phyloP scores from a whole-genome alignment of 2,329 filamentous ascomycete species.

The Purpureocillium lavendulum region DNA sequence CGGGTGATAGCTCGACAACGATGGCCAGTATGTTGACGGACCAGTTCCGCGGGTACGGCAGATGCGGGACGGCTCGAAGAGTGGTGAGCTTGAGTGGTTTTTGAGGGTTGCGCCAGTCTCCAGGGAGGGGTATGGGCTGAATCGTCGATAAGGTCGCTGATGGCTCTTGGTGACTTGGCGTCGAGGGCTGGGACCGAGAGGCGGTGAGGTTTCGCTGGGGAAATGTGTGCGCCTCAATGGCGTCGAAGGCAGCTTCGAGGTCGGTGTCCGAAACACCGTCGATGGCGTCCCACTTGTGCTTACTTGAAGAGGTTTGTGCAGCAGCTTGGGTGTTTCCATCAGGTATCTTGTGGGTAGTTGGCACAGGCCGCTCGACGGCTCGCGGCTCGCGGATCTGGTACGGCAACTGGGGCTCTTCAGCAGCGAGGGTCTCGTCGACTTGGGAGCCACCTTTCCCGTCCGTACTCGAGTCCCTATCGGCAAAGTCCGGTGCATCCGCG shows the following conservation, averaged over 20 bases:
- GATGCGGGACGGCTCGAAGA: constrained; percentile 38
- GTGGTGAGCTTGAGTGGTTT: constrained; percentile 44
- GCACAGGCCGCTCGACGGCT: too few relatives aligned
- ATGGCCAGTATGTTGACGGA: constrained; percentile 46
- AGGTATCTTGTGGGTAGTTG: too few relatives aligned
- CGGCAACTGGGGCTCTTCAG: too few relatives aligned
- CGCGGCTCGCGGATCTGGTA: too few relatives aligned
- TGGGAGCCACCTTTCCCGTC: too few relatives aligned
- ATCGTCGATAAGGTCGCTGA: not conserved
- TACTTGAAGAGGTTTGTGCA: not conserved
- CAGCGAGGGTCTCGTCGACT: too few relatives aligned
- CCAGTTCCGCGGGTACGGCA: constrained; percentile 52
- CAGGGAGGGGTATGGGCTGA: constrained; percentile 24
- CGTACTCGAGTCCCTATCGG: too few relatives aligned
- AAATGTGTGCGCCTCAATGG: constrained; percentile 27
- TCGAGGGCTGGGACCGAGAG: too few relatives aligned
- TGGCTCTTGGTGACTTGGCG: too few relatives aligned
- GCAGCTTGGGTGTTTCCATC: too few relatives aligned
- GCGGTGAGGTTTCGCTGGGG: constrained; percentile 5
- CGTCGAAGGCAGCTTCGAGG: constrained; percentile 26
- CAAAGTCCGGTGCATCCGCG: not conserved
- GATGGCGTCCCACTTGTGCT: not conserved
- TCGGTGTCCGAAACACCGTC: constrained; percentile 13
- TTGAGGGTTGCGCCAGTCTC: constrained; percentile 30
- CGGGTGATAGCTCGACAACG: constrained; percentile 34